Percentiles rank a stretch among this genome's conserved stretches.
phyloP scores from a whole-genome alignment of 2,329 filamentous ascomycete species.

The Diplodia scrobiculata region DNA sequence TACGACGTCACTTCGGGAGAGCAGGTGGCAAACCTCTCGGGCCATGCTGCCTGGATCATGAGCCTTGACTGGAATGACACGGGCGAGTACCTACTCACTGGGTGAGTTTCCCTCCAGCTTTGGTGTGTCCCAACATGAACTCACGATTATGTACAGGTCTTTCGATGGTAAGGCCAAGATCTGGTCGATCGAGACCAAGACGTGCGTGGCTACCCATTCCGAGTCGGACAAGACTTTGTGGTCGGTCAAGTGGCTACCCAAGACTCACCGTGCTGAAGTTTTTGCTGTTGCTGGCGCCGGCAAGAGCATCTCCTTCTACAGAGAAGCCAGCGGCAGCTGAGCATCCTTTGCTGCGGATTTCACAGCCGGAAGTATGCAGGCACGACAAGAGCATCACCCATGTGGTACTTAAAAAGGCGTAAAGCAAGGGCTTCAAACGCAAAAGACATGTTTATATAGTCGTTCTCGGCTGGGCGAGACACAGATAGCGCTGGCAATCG shows the following conservation, averaged over 20 bases:
- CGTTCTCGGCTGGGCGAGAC: not conserved
- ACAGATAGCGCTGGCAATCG: not conserved
- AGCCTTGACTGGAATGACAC: slow-evolving; percentile 90
- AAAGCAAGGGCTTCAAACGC: not conserved
- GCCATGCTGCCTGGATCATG: slow-evolving; percentile 84
- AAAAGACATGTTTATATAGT: not conserved
- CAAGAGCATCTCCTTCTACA: slow-evolving; percentile 44
- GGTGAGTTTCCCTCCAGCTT: slow-evolving; percentile 49
- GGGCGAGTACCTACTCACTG: slow-evolving; percentile 86
- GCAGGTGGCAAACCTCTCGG: slow-evolving; percentile 81
- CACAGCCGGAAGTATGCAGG: too few relatives aligned
- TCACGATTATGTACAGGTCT: slow-evolving; percentile 50
- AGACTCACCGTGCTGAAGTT: slow-evolving; percentile 45
- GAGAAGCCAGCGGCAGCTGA: slow-evolving; percentile 44
- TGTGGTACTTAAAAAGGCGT: not conserved
- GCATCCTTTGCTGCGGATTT: not conserved
- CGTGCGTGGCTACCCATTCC: slow-evolving; percentile 89
- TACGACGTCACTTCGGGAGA: slow-evolving; percentile 93
- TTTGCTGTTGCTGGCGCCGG: slow-evolving; percentile 46
- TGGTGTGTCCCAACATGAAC: not conserved
- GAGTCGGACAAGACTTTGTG: slow-evolving; percentile 65
- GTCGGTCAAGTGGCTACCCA: slow-evolving; percentile 46
- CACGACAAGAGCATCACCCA: not conserved
- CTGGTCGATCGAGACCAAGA: slow-evolving; percentile 82
- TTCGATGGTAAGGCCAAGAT: slow-evolving; percentile 95